These are phyloP conservation scores for Bruguiera sexangula DNA, from an alignment of 345 rosid species.

Conservation along the genomic window DNA sequence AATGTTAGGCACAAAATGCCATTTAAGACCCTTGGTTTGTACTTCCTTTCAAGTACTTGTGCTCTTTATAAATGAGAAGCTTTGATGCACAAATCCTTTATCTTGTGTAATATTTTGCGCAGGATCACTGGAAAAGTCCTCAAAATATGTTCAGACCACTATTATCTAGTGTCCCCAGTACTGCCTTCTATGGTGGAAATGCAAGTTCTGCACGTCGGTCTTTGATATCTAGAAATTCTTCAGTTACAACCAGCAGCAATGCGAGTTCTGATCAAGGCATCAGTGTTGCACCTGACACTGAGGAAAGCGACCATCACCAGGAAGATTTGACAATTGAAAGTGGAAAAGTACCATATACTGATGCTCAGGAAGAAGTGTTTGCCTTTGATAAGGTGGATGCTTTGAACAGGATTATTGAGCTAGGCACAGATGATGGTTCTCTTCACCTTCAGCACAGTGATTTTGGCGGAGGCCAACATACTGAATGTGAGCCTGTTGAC, in stretches of 20 bases:
- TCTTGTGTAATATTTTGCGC: constrained; percentile 27
- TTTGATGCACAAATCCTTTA: constrained; percentile 12
- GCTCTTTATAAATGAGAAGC: constrained; percentile 7
- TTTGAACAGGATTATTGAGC: constrained; percentile 36
- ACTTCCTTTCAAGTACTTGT: not conserved
- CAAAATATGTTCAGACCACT: constrained; percentile 99
- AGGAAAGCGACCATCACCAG: constrained; percentile 47
- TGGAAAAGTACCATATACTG: constrained; percentile 30
- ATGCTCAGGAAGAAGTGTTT: constrained; percentile 57
- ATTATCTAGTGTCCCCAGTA: constrained; percentile 91
- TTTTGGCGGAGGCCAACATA: constrained; percentile 34
- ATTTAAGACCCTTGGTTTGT: not conserved
- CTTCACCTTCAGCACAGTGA: constrained; percentile 39
- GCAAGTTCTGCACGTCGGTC: constrained; percentile 54
- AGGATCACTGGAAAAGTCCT: constrained; percentile 90
- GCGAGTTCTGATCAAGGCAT: constrained; percentile 62
- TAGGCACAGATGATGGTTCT: constrained; percentile 36
- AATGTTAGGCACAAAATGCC: no score
- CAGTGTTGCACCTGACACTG: constrained; percentile 47
- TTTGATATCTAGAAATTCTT: constrained; percentile 61
- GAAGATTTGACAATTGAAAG: constrained; percentile 39
- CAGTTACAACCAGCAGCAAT: constrained; percentile 63
- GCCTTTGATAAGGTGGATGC: constrained; percentile 54
- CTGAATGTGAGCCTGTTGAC: constrained; percentile 36
- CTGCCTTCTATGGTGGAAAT: constrained; percentile 73